Evolutionary conservation across 1,139 yeast species (phyloP).

Genomic region (Scheffersomyces cryptocercus): DNA sequence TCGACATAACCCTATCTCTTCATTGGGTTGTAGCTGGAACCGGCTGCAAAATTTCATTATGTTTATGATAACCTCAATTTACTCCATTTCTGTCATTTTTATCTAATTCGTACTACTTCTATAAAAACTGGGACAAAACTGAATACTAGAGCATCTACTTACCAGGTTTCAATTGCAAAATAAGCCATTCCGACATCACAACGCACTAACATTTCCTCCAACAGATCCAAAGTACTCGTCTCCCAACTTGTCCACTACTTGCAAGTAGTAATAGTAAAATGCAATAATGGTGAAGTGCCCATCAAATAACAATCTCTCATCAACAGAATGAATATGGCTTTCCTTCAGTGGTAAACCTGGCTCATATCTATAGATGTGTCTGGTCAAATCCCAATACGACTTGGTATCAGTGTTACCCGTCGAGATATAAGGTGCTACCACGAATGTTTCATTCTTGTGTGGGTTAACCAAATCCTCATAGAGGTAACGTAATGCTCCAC

Average conservation of each 20-base stretch:
- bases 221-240: slow-evolving; percentile 10
- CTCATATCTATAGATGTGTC: slow-evolving; percentile 36
- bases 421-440: slow-evolving; percentile 30
- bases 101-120: too few species aligned
- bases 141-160: too few species aligned
- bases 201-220: too few species aligned
- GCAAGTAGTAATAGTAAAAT: slow-evolving; percentile 42
- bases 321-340: slow-evolving; percentile 31
- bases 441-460: slow-evolving; percentile 22
- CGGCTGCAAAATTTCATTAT: too few species aligned
- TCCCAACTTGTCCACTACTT: slow-evolving; percentile 25
- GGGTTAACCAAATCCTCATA: slow-evolving; percentile 49
- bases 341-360: slow-evolving; percentile 27
- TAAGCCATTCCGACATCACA: too few species aligned
- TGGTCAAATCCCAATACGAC: slow-evolving; percentile 41
- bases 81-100: too few species aligned
- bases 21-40: too few species aligned
- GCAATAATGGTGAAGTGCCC: slow-evolving; percentile 27
- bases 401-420: slow-evolving; percentile 42
- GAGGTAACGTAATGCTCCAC: slow-evolving; percentile 58
- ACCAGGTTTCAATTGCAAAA: too few species aligned
- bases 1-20: too few species aligned
- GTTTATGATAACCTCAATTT: too few species aligned
- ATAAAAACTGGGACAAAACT: too few species aligned
- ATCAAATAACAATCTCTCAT: slow-evolving; percentile 32